phyloP scores from a whole-genome alignment of 495 filamentous ascomycete species.

The Aspergillus diversus region DNA sequence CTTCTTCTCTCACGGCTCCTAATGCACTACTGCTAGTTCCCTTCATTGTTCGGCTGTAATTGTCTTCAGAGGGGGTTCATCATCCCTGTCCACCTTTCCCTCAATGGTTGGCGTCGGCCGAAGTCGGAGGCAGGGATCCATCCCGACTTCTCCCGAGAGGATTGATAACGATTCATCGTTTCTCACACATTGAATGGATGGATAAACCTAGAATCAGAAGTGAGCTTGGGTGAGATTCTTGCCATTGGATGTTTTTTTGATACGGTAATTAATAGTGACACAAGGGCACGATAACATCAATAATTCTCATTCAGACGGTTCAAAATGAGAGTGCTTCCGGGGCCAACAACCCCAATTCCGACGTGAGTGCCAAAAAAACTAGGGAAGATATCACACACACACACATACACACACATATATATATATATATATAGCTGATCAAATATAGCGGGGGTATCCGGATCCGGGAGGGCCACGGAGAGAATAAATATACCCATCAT shows the following conservation, averaged over 20 bases:
- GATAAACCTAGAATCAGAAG: not conserved
- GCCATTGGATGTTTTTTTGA: not conserved
- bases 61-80: conserved; percentile 1
- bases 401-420: too few species aligned
- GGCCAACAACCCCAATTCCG: not conserved
- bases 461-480: too few species aligned
- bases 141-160: conserved; percentile 12
- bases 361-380: not conserved
- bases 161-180: conserved; percentile 12
- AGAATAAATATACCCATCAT: not conserved
- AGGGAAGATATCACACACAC: too few species aligned
- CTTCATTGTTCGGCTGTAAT: not conserved
- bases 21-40: not conserved
- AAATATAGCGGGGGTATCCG: too few species aligned
- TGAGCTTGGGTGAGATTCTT: not conserved
- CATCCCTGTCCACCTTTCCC: not conserved
- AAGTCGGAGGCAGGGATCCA: conserved; percentile 15
- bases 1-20: conserved; percentile 1
- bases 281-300: too few species aligned
- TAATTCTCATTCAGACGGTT: too few species aligned
- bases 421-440: too few species aligned
- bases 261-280: too few species aligned
- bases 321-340: not conserved
- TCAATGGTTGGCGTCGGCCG: conserved; percentile 1
- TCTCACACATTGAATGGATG: not conserved